Evolutionary conservation across 2,329 filamentous ascomycete species (phyloP), one percentile per base, ranked within the genome.

Genomic region (Nigrograna mackinnonii): DNA sequence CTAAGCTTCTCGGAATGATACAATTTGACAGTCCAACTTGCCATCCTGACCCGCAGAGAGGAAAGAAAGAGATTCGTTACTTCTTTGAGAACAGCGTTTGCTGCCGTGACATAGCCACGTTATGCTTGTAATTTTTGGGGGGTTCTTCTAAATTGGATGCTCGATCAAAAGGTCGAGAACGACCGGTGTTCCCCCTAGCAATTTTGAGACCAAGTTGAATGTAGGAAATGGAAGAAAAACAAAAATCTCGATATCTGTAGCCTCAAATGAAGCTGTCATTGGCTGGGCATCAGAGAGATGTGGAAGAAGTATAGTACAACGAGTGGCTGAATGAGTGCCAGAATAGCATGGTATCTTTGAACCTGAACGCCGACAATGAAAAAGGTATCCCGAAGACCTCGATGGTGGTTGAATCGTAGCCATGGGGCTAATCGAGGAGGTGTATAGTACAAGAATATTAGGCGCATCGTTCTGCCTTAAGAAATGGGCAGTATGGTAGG

Each of bases 361-460:
- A 34, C 47, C 47, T 34, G 39, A 59, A 62, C 58, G 56, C 57
- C 57, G 31, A 50, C 45, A 34, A 19, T 20, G 22, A 39, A 22
- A 46, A 37, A 22, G 50, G 50, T 22, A 36, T 42, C 16, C 21
- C 30, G 37, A 35, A 41, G 42, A 44, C 35, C 54, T 50, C 52
- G 43, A 43, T 50, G 39, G 39, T 43, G 17, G 24, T 17, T 33
- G 16, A 33, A 42, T 48, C 46, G 43, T 50, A 51, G 48, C 55
- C 49, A 35, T 30, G 46, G 44, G 47, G 53, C 58, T 52, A 45
- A 46, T 45, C 44, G 45, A 46, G 56, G 41, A 60, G 54, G 46
- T 50, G 34, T 62, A 57, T 55, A 46, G 17, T 63, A 66, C 62
- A 65, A 59, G 61, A 64, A 64, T 24, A 37, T 35, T 41, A 57